Evolutionary conservation across 2,329 filamentous ascomycete genomes (phyloP).

Genomic region (Elsinoe fawcettii): DNA sequence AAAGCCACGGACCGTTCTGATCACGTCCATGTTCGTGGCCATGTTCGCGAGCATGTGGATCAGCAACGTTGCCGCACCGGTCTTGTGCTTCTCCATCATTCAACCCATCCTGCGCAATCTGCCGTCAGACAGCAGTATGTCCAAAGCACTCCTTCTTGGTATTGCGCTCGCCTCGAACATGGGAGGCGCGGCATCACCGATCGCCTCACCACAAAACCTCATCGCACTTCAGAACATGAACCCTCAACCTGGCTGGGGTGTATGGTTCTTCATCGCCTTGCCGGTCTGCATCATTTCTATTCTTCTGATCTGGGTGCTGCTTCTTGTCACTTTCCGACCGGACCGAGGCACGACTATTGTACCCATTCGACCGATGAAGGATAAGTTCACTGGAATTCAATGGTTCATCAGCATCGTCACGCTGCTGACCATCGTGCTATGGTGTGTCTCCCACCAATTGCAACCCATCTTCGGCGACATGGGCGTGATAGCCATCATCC

Average conservation of each 20-base stretch:
- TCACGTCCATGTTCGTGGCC: constrained; percentile 98
- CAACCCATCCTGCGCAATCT: constrained; percentile 90
- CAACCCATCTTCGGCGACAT: constrained; percentile 89
- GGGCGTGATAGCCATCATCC: constrained; percentile 95
- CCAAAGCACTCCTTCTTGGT: constrained; percentile 87
- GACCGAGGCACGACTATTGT: constrained; percentile 81
- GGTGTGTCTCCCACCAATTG: constrained; percentile 87
- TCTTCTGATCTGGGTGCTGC: constrained; percentile 76
- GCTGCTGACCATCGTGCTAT: constrained; percentile 73
- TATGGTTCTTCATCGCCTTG: constrained; percentile 94
- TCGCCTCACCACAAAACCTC: constrained; percentile 94
- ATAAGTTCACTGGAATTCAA: constrained; percentile 79
- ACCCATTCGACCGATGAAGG: constrained; percentile 81
- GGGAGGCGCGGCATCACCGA: constrained; percentile 90
- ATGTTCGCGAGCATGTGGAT: constrained; percentile 99
- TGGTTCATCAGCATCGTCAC: constrained; percentile 88
- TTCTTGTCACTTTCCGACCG: constrained; percentile 78
- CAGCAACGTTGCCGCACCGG: constrained; percentile 93
- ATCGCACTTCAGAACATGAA: constrained; percentile 95
- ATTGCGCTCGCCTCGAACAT: constrained; percentile 94
- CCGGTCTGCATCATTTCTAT: constrained; percentile 88
- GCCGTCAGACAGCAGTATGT: constrained; percentile 82
- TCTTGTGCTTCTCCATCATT: constrained; percentile 95
- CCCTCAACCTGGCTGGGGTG: constrained; percentile 81
- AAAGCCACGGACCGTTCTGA: constrained; percentile 73